phyloP scores from a whole-genome alignment of 108 stramenopile genomes.

The Thalassiosira profunda region DNA sequence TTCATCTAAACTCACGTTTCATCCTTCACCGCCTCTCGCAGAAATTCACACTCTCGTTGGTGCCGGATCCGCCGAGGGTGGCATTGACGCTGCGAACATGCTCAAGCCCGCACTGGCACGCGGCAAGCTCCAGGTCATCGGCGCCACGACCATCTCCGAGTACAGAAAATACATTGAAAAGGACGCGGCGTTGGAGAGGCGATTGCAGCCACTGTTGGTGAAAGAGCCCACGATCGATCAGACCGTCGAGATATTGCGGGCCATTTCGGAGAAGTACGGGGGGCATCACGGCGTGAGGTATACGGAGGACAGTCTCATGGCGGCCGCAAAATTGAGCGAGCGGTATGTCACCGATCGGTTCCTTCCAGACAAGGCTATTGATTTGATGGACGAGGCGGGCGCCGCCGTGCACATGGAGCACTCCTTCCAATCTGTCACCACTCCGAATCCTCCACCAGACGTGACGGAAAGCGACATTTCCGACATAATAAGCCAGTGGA shows the following conservation, averaged over 20 bases:
- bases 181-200: slow-evolving; percentile 96
- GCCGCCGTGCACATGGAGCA: slow-evolving; percentile 91
- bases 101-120: slow-evolving; percentile 98
- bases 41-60: slow-evolving; percentile 98
- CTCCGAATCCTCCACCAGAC: no score
- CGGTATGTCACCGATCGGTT: slow-evolving; percentile 96
- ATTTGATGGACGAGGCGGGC: slow-evolving; percentile 97
- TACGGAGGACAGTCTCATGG: slow-evolving; percentile 89
- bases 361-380: slow-evolving; percentile 96
- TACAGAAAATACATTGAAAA: slow-evolving; percentile 96
- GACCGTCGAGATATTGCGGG: slow-evolving; percentile 96
- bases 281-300: slow-evolving; percentile 96
- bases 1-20: no score
- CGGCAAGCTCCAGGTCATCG: slow-evolving; percentile 97
- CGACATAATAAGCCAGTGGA: slow-evolving; percentile 83
- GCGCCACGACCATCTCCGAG: slow-evolving; percentile 97
- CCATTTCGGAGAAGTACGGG: slow-evolving; percentile 94
- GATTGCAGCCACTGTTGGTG: slow-evolving; percentile 96
- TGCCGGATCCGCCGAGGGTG: slow-evolving; percentile 93
- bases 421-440: slow-evolving; percentile 92
- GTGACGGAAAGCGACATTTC: slow-evolving; percentile 92
- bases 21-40: no score
- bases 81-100: slow-evolving; percentile 98
- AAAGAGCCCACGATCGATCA: slow-evolving; percentile 94
- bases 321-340: slow-evolving; percentile 94